Evolutionary conservation across 2,329 filamentous ascomycete species (phyloP).

Genomic region (Helotiales sp.): DNA sequence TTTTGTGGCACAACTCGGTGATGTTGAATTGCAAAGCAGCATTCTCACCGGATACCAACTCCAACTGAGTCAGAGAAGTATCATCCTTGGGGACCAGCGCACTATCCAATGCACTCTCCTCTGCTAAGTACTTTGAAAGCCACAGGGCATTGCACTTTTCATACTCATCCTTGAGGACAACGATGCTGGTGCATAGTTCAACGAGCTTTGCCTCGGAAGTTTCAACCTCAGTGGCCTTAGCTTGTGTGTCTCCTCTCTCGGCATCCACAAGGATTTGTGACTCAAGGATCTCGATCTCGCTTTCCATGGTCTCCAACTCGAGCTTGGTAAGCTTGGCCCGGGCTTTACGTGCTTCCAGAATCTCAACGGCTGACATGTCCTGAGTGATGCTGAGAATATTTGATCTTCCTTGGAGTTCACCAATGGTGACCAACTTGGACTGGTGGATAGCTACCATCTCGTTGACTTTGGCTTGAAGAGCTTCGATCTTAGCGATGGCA

Average conservation of each 20-base stretch:
- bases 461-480: background rate
- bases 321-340: background rate
- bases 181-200: background rate
- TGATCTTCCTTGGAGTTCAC: background rate
- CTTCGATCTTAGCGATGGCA: background rate
- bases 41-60: background rate
- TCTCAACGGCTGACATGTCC: background rate
- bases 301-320: background rate
- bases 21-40: too few relatives aligned
- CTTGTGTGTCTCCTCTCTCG: background rate
- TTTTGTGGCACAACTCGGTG: too few relatives aligned
- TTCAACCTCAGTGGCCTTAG: background rate
- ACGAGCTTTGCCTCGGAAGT: background rate
- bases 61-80: background rate
- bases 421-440: background rate
- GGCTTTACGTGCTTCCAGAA: background rate
- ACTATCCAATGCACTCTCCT: background rate
- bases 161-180: background rate
- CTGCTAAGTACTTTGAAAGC: background rate
- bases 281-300: background rate
- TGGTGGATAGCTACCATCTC: background rate
- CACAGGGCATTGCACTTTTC: background rate
- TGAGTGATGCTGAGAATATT: background rate
- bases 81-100: background rate
- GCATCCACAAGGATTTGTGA: background rate